Base-by-base conservation (phyloP, 805 yeast species). In the Debaryomyces prosopidis region DNA sequence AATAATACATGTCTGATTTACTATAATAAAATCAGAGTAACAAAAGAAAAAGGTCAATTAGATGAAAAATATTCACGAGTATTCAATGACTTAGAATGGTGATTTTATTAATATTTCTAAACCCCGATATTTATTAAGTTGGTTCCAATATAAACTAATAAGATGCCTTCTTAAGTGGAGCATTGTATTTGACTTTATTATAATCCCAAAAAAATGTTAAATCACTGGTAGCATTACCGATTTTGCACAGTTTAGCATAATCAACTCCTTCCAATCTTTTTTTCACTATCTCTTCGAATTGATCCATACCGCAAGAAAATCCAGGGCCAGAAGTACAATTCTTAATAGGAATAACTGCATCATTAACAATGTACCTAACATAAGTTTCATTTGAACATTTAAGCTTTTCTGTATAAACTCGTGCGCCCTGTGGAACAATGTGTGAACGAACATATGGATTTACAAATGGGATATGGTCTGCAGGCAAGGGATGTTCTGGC, bases 1-100 rank as follows among this genome's bases (percentile, higher is more conserved):
- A 85, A 88, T 37, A 75, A 75, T 30, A 89, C 84, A 54, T 88
- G 95, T 58, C 74, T 82, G 0, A 66, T 82, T 0, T 87, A 75
- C 56, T 87, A 74, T 55, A 69, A 79, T 6, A 71, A 82, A 40
- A 65, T 76, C 10, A 77, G 79, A 53, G 66, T 75, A 2, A 43
- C 49, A 3, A 65, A 62, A 30, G 65, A 60, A 34, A 44, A 70
- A 3, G 40, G 50, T n/a, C 42, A 43, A 17, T 8, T 46, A 9
- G 28, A 30, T 6, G 37, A 44, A 4, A 45, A 41, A 45, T 45
- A 47, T 20, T 35, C 31, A 15, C 35, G 26, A 12, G 33, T 54
- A 6, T 27, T 45, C 3, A 32, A 39, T 11, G 43, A 43, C 12
- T 39, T 53, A 15, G 27, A 47, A 11, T 51, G 55, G 55, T 52